Base-by-base conservation (phyloP, 2,329 filamentous ascomycete species). In the Colletotrichum paranaense region DNA sequence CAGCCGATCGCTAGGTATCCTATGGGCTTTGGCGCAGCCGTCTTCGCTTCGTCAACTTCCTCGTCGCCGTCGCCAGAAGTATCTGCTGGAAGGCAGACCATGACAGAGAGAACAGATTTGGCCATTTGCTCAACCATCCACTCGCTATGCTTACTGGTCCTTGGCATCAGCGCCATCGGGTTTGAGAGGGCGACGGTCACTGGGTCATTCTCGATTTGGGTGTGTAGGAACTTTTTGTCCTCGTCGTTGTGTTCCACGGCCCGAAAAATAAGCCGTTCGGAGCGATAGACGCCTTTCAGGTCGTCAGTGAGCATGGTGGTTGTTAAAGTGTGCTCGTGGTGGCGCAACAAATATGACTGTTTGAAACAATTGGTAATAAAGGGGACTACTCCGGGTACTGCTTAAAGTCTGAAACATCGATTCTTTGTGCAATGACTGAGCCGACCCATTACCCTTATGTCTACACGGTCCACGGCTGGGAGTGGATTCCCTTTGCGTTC, bases 211-310 rank as follows among this genome's bases (percentile, higher is more conserved):
- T 58, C 53, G 28, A 69, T 30, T 0, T 69, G 38, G 7, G 52
- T 38, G 28, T 64, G 28, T 1, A 69, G n/a, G 53, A 69, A 69
- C 19, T 14, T 57, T 9, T 22, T 69, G 19, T 69, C 67, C 2
- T 19, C 38, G 2, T 64, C 60, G 60, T 58, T 65, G 19, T 38
- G 55, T 22, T 69, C 53, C 4, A 58, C 14, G 14, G 67, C 60
- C n/a, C 67, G 11, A 3, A 52, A 28, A 7, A 65, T 8, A 12
- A 69, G 53, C 11, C 67, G 67, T 26, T 58, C 38, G 0, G 53
- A 56, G 12, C 46, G 24, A 28, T 38, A 69, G 1, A 16, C 28
- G 12, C 58, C 22, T n/a, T 8, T 3, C 4, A 53, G 52, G 9
- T 28, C 11, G 11, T 58, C 53, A n/a, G 53, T 58, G 12, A 69